Conservation (phyloP, 2,329 filamentous ascomycete genomes). For the Arthrobotrys entomopaga region DNA sequence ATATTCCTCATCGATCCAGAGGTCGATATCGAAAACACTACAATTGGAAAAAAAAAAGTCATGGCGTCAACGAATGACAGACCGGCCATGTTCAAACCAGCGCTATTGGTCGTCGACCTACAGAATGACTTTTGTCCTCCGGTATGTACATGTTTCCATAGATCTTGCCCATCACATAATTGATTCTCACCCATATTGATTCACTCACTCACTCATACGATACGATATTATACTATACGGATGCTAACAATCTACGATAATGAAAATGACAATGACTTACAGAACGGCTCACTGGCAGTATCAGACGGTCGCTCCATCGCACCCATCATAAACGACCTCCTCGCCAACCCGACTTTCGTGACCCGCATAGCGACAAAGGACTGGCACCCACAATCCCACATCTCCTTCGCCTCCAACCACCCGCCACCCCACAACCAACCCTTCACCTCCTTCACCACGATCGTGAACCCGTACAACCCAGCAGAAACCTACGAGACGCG, state of each 20-base stretch:
- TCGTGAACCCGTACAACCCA: constrained; percentile 74
- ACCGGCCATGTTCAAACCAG: constrained; percentile 64
- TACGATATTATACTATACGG: not conserved
- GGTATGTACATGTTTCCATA: constrained; percentile 49
- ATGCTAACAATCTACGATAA: not conserved
- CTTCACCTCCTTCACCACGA: constrained; percentile 72
- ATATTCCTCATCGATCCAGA: not conserved
- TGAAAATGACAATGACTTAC: no score
- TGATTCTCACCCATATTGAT: no score
- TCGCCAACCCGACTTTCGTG: constrained; percentile 73
- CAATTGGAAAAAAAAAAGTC: no score
- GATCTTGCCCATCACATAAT: not conserved
- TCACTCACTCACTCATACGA: not conserved
- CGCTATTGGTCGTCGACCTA: constrained; percentile 82
- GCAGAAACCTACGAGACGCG: constrained; percentile 72
- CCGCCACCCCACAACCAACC: constrained; percentile 70
- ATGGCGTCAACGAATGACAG: constrained; percentile 33
- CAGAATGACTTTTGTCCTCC: constrained; percentile 78
- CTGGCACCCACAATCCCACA: constrained; percentile 83
- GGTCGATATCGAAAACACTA: not conserved
- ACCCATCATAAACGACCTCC: constrained; percentile 77
- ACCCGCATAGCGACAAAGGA: constrained; percentile 88
- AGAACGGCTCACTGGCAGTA: constrained; percentile 90
- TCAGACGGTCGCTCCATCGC: constrained; percentile 75
- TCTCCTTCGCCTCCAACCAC: constrained; percentile 90